Evolutionary conservation across 495 filamentous ascomycete species (phyloP), one percentile per base, ranked within the genome.

Genomic region (Xylaria scruposa): DNA sequence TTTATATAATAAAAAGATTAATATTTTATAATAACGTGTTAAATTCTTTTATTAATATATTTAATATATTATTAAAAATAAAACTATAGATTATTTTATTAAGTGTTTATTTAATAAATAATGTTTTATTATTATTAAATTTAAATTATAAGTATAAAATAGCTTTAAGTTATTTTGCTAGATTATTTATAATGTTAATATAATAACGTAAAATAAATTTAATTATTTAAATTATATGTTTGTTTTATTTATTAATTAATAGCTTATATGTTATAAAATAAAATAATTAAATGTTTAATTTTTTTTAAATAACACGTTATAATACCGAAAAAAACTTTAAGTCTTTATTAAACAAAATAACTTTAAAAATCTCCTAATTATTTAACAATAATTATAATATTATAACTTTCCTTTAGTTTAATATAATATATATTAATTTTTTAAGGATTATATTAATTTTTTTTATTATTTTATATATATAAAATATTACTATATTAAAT

Each of bases 401-500:
- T 17, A 47, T 3, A 4, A 4, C 44, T 15, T 47, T 47, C 19
- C 13, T 47, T 47, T 47, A 47, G 4, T 47, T 5, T 19, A 4
- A 0, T 33, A 6, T 19, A 12, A 40, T 61, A 61, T 61, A 61
- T 10, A n/a, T 19, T 1, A 2, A 38, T 36, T 61, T 40, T 38
- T n/a, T 61, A 38, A n/a, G 15, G 19, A 61, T 36, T 19, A 61
- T 36, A 61, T 61, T 61, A 15, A 61, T 61, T 61, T 61, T 61
- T 61, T 61, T 61, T 21, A 40, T 15, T 36, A 61, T 36, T 40
- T 61, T 61, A 40, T 61, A 36, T 8, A 38, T 61, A 61, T n/a
- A 36, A 21, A 40, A 29, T 38, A 61, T 61, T 61, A 13, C 38
- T n/a, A n/a, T 6, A 38, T 61, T 40, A 19, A 38, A 61, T 6